These are phyloP conservation scores for Fonsecaea pedrosoi DNA, from an alignment of 2,329 filamentous ascomycete species.

Conservation along the genomic window DNA sequence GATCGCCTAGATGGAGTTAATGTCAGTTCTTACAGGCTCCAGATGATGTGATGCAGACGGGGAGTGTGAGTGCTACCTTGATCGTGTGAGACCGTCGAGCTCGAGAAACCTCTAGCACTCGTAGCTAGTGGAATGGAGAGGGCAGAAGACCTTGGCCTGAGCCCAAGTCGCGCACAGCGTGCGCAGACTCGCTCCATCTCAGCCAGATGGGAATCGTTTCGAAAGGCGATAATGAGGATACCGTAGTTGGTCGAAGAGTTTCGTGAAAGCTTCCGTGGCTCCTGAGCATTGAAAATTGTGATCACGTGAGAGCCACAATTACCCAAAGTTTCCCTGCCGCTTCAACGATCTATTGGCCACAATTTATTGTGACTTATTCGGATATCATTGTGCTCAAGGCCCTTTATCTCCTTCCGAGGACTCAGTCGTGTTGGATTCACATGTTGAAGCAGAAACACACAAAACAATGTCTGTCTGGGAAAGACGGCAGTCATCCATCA, in stretches of 20 bases:
- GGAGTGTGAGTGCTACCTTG: slow-evolving; percentile 21
- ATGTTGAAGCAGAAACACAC: not conserved
- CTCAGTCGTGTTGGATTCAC: not conserved
- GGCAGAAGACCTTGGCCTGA: slow-evolving; percentile 8
- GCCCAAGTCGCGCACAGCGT: slow-evolving; percentile 28
- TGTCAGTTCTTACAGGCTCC: not conserved
- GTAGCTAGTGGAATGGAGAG: not conserved
- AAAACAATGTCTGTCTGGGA: not conserved
- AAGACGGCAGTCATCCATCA: not conserved
- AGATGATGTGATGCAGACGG: not conserved
- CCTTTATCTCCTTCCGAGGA: not conserved
- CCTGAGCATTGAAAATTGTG: slow-evolving; percentile 9
- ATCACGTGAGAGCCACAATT: slow-evolving; percentile 10
- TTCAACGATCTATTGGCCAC: not conserved
- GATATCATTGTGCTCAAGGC: not conserved
- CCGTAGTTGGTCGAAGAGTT: not conserved
- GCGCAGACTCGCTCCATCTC: slow-evolving; percentile 29
- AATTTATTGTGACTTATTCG: no score
- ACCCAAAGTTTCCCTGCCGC: not conserved
- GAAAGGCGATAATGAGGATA: not conserved
- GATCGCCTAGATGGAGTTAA: not conserved
- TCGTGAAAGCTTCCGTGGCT: not conserved
- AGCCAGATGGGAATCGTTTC: not conserved
- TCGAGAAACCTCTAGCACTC: slow-evolving; percentile 25
- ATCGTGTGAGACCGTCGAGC: slow-evolving; percentile 10